Evolutionary conservation across 495 filamentous ascomycete genomes (phyloP).

Genomic region (Penicillium simplicissimum): DNA sequence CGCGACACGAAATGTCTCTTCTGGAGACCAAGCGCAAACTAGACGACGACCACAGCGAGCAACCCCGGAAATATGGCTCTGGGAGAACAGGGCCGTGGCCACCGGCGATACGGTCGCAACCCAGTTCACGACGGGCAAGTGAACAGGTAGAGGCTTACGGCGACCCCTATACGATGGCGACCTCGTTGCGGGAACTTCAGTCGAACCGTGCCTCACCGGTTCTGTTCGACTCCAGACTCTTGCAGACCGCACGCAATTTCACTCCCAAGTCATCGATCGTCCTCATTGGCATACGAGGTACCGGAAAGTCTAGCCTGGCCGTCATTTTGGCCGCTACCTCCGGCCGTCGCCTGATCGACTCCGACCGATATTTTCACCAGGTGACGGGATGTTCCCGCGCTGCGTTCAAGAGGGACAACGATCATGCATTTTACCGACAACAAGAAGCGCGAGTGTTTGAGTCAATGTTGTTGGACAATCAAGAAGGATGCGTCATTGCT

Average conservation of each 20-base stretch:
- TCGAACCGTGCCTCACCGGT: conserved; percentile 39
- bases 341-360: conserved; percentile 67
- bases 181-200: conserved; percentile 31
- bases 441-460: conserved; percentile 64
- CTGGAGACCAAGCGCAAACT: conserved; percentile 42
- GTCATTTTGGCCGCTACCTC: conserved; percentile 76
- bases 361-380: conserved; percentile 70
- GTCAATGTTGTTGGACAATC: conserved; percentile 60
- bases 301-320: conserved; percentile 74
- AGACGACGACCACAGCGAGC: conserved; percentile 32
- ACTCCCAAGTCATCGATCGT: conserved; percentile 67
- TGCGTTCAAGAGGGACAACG: conserved; percentile 60
- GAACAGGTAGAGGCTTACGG: conserved; percentile 27
- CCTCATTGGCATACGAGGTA: conserved; percentile 71
- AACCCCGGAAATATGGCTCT: conserved; percentile 24
- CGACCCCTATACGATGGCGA: conserved; percentile 23
- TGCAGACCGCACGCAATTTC: conserved; percentile 47
- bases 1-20: conserved; percentile 43
- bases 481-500: conserved; percentile 68
- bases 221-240: conserved; percentile 29
- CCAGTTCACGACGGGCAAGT: conserved; percentile 21
- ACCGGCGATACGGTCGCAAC: background rate
- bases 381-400: conserved; percentile 62
- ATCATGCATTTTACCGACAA: conserved; percentile 58
- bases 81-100: background rate